Percentiles rank a stretch among this genome's conserved stretches.
These are phyloP conservation scores for Cordyceps cicadae DNA, from an alignment of 2,329 filamentous ascomycete genomes.

Conservation along the genomic window DNA sequence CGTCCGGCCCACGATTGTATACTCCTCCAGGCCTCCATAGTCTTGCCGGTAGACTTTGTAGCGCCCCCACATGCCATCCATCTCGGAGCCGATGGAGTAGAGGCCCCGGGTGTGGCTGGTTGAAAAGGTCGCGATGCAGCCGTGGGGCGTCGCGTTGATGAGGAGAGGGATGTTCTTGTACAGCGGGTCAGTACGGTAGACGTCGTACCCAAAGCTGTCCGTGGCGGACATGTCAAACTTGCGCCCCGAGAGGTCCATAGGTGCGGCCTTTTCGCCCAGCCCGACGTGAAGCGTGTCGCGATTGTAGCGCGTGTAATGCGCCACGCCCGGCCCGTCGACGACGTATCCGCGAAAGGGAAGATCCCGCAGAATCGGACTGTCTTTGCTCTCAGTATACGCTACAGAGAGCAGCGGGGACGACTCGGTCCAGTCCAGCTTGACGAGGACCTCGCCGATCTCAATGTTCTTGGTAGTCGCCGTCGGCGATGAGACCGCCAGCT, in stretches of 20 bases:
- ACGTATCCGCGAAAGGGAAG: slow-evolving; percentile 58
- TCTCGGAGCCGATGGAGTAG: slow-evolving; percentile 61
- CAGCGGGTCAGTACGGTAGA: slow-evolving; percentile 60
- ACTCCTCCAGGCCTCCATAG: slow-evolving; percentile 63
- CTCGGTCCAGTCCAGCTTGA: slow-evolving; percentile 49
- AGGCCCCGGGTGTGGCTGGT: slow-evolving; percentile 55
- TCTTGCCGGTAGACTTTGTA: slow-evolving; percentile 70
- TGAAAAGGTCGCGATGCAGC: slow-evolving; percentile 60
- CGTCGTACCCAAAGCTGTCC: slow-evolving; percentile 67
- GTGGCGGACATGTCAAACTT: slow-evolving; percentile 60
- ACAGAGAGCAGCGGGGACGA: slow-evolving; percentile 49
- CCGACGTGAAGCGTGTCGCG: slow-evolving; percentile 58
- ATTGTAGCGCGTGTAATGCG: slow-evolving; percentile 58
- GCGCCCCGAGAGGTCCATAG: slow-evolving; percentile 62
- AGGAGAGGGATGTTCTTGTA: slow-evolving; percentile 71
- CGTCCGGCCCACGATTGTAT: slow-evolving; percentile 58
- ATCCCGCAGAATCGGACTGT: slow-evolving; percentile 52
- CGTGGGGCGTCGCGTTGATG: slow-evolving; percentile 56
- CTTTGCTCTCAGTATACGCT: slow-evolving; percentile 34
- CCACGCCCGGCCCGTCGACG: slow-evolving; percentile 51
- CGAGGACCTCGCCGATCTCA: slow-evolving; percentile 39
- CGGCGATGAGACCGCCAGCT: slow-evolving; percentile 24
- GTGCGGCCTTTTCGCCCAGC: slow-evolving; percentile 63
- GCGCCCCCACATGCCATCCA: slow-evolving; percentile 67
- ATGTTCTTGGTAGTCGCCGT: slow-evolving; percentile 32